These are phyloP conservation scores for Tulasnella sp. DNA, from an alignment of 768 basidiomycete genomes.

Conservation along the genomic window DNA sequence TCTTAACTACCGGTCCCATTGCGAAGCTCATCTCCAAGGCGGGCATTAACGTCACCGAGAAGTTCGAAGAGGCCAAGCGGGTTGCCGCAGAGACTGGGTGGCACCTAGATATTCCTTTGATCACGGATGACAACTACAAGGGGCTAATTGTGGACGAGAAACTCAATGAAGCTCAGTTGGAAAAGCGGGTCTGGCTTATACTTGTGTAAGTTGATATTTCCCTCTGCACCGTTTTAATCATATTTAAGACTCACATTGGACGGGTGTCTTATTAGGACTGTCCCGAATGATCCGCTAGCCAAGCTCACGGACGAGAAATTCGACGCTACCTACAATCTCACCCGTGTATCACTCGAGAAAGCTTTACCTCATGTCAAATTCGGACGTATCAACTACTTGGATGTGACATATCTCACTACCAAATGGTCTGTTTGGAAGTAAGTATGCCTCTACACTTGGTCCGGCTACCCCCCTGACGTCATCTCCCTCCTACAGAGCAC, in stretches of 20 bases:
- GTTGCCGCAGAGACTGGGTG: conserved; percentile 35
- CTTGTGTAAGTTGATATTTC: conserved; percentile 74
- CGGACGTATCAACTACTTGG: conserved; percentile 80
- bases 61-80: conserved; percentile 28
- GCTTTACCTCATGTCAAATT: conserved; percentile 66
- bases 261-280: conserved; percentile 2
- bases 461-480: conserved; percentile 19
- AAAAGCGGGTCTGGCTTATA: conserved; percentile 64
- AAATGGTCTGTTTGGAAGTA: conserved; percentile 83
- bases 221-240: conserved; percentile 14
- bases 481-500: conserved; percentile 44
- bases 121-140: conserved; percentile 73
- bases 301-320: conserved; percentile 62
- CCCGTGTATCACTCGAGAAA: conserved; percentile 34
- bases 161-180: conserved; percentile 43
- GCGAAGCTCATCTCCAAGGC: conserved; percentile 42
- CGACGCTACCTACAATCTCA: conserved; percentile 61
- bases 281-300: conserved; percentile 38
- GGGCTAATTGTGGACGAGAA: conserved; percentile 62
- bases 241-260: neutral
- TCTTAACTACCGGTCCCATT: conserved; percentile 46
- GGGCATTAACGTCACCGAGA: conserved; percentile 65
- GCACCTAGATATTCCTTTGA: conserved; percentile 64
- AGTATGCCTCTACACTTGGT: conserved; percentile 15
- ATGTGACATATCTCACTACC: conserved; percentile 72